These are phyloP conservation scores for Parastagonospora nodorum DNA, from an alignment of 2,329 filamentous ascomycete genomes.

Conservation along the genomic window DNA sequence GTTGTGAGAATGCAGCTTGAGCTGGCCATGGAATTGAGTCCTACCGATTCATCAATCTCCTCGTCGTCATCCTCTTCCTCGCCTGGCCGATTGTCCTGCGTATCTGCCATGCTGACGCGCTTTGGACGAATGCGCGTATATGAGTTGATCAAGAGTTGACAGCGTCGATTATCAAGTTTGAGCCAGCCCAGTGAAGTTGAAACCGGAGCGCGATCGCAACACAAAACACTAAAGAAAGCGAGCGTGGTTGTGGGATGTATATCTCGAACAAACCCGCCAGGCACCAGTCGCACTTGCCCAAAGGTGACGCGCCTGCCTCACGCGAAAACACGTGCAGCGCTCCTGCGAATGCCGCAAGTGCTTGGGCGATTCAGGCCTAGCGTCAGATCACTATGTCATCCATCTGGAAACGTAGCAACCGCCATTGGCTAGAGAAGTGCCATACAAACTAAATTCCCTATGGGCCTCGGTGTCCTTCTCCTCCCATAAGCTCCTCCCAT, in stretches of 20 bases:
- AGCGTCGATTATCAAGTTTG: not conserved
- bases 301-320: constrained; percentile 25
- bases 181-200: constrained; percentile 1
- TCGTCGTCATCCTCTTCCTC: constrained; percentile 71
- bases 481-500: constrained; percentile 6
- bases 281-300: constrained; percentile 17
- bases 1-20: constrained; percentile 14
- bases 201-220: not conserved
- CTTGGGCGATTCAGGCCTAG: not conserved
- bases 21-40: constrained; percentile 11
- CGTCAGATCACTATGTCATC: constrained; percentile 28
- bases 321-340: constrained; percentile 26
- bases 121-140: no score
- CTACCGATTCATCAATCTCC: constrained; percentile 69
- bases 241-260: no score
- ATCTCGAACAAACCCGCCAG: constrained; percentile 7
- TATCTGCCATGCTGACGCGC: constrained; percentile 32
- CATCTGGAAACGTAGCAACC: constrained; percentile 13
- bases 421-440: constrained; percentile 30
- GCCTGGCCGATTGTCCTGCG: constrained; percentile 34
- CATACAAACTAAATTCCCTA: not conserved
- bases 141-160: not conserved
- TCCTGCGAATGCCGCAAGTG: not conserved
- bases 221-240: no score
- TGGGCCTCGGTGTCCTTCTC: not conserved